These are phyloP conservation scores for Penicillium sp. DNA, from an alignment of 2,329 filamentous ascomycete genomes.

Conservation along the genomic window DNA sequence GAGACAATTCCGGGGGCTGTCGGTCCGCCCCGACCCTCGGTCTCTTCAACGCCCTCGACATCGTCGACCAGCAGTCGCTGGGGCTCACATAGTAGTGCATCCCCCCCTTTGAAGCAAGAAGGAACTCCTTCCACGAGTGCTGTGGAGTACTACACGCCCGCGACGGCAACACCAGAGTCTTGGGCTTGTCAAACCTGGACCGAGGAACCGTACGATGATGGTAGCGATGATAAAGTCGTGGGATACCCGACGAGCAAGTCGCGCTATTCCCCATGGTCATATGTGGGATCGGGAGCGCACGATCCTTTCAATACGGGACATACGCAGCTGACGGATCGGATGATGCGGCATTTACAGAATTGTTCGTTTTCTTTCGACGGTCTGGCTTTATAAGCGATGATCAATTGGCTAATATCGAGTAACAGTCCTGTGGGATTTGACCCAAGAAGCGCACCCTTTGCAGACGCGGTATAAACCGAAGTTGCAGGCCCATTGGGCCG, in stretches of 20 bases:
- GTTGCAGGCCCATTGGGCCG: constrained; percentile 38
- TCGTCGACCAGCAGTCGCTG: constrained; percentile 11
- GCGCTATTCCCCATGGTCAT: constrained; percentile 26
- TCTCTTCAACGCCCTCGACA: constrained; percentile 6
- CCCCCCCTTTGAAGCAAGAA: constrained; percentile 13
- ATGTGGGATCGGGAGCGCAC: constrained; percentile 34
- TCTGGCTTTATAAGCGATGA: not conserved
- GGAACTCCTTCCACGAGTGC: constrained; percentile 13
- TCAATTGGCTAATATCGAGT: constrained; percentile 4
- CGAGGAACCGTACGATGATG: constrained; percentile 14
- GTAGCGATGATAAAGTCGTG: constrained; percentile 15
- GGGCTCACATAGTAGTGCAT: constrained; percentile 12
- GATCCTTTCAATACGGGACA: constrained; percentile 41
- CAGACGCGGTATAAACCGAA: constrained; percentile 37
- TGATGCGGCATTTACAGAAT: constrained; percentile 39
- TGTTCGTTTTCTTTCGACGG: constrained; percentile 28
- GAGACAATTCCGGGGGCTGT: constrained; percentile 23
- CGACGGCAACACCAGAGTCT: constrained; percentile 4
- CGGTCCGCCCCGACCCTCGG: constrained; percentile 8
- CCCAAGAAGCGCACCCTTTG: constrained; percentile 38
- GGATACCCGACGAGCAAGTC: constrained; percentile 7
- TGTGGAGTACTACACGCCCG: constrained; percentile 10
- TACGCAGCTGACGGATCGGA: constrained; percentile 39
- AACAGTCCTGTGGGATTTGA: constrained; percentile 40
- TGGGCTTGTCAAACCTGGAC: not conserved